Conservation (phyloP, 2,329 filamentous ascomycete species). For the Clonostachys rosea region DNA sequence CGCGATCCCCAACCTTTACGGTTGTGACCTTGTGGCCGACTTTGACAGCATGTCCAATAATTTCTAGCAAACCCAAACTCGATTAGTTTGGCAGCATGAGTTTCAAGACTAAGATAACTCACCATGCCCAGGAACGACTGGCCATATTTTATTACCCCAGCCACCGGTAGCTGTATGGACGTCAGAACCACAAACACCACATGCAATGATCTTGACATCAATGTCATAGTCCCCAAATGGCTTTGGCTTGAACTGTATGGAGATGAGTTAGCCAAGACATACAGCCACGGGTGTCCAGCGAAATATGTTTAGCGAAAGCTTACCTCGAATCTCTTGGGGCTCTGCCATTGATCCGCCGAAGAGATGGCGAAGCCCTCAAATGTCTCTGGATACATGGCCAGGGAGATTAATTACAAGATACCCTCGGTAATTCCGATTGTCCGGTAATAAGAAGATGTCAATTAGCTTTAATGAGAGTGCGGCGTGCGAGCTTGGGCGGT, state of each 20-base stretch:
- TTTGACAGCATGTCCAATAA: conserved; percentile 52
- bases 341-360: conserved; percentile 45
- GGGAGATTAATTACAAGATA: too few species aligned
- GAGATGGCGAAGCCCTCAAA: conserved; percentile 58
- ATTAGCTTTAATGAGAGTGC: too few species aligned
- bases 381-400: background rate
- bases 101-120: conserved; percentile 26
- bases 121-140: conserved; percentile 67
- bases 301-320: too few species aligned
- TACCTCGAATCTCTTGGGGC: conserved; percentile 45
- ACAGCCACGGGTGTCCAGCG: too few species aligned
- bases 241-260: conserved; percentile 67
- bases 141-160: conserved; percentile 59
- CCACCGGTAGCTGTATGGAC: conserved; percentile 66
- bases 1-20: conserved; percentile 52
- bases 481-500: too few species aligned
- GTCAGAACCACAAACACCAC: conserved; percentile 71
- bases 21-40: conserved; percentile 42
- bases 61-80: conserved; percentile 42
- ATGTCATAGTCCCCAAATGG: conserved; percentile 86
- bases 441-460: too few species aligned
- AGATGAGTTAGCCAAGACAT: too few species aligned
- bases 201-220: conserved; percentile 81
- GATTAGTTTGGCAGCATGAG: background rate
- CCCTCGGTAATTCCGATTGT: too few species aligned